Evolutionary conservation across 352 stramenopile species (phyloP), one percentile per base, ranked within the genome.

Genomic region (Phytophthora capsici): DNA sequence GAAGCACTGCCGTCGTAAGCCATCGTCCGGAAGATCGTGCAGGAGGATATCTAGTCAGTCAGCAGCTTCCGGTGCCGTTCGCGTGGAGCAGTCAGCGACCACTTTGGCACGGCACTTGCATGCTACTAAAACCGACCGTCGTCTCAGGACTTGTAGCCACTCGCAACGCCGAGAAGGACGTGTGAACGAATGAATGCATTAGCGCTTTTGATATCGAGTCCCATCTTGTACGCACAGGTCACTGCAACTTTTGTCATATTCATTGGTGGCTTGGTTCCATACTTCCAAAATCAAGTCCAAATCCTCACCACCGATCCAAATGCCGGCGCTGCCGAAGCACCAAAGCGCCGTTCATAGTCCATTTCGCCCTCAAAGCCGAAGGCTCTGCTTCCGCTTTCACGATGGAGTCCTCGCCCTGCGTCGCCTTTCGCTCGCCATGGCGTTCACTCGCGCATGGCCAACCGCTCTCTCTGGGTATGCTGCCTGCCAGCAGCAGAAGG

Each of bases 11-110:
- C 84, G 91, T 61, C 87, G 89, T n/a, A n/a, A n/a, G n/a, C n/a
- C 49, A 87, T 96, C 53, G 90, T 98, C 30, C 91, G 92, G 58
- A 96, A 97, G 77, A 97, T n/a, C n/a, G n/a, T 89, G 8, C 92
- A 98, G 68, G 91, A 98, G 71, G 90, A 97, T 75, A 89, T 97
- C 72, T 98, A 94, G 80, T 66, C 55, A 57, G 34, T 49, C 45
- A 53, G 32, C 40, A 63, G 37, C 55, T 54, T 48, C 17, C 6
- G n/a, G 30, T 22, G 36, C 14, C 51, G 22, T 53, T 12, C 12
- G 36, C 12, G 23, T 23, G 40, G 59, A 53, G 32, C 23, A 23
- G 22, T 28, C 20, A 36, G 26, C 17, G n/a, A 44, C 46, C 48
- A 22, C 28, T 46, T 37, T 13, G 12, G 0, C 7, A 28, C 28